Evolutionary conservation across 306 rosid species (phyloP).

Genomic region (Dryas octopetala): DNA sequence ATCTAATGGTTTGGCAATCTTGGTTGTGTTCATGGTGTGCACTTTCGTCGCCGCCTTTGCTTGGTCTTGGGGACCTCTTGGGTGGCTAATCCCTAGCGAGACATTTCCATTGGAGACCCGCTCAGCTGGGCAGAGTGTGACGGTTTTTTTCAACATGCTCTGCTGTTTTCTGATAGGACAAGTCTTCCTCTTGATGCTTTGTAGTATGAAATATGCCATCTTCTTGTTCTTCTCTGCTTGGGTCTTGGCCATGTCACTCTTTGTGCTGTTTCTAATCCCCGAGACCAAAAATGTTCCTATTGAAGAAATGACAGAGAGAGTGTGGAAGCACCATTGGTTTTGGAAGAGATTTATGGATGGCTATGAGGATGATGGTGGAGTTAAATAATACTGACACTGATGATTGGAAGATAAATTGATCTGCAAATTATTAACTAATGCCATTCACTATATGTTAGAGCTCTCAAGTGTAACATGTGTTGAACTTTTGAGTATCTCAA

Average conservation of each 20-base stretch:
- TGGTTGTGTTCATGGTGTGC: constrained; percentile 73
- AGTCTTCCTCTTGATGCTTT: constrained; percentile 76
- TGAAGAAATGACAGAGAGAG: constrained; percentile 75
- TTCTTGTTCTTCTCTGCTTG: constrained; percentile 81
- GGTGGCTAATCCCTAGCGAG: constrained; percentile 88
- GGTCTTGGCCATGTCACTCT: constrained; percentile 59
- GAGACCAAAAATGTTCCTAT: constrained; percentile 84
- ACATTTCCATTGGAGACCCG: constrained; percentile 77
- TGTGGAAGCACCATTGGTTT: constrained; percentile 79
- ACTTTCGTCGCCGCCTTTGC: constrained; percentile 66
- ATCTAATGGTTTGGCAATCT: constrained; percentile 28
- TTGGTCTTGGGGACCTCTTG: constrained; percentile 91
- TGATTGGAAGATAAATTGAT: neutral
- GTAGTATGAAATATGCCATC: constrained; percentile 66
- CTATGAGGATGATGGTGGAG: neutral
- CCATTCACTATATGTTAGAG: too few relatives aligned
- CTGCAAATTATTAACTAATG: too few relatives aligned
- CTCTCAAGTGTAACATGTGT: too few relatives aligned
- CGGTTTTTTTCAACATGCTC: constrained; percentile 65
- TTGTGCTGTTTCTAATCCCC: constrained; percentile 59
- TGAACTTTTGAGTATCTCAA: too few relatives aligned
- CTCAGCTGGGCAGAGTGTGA: constrained; percentile 71
- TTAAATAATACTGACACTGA: neutral
- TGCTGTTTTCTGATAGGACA: constrained; percentile 76
- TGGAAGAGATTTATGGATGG: constrained; percentile 67